Base-by-base conservation (phyloP, 768 basidiomycete genomes). In the Tricholoma sp. region DNA sequence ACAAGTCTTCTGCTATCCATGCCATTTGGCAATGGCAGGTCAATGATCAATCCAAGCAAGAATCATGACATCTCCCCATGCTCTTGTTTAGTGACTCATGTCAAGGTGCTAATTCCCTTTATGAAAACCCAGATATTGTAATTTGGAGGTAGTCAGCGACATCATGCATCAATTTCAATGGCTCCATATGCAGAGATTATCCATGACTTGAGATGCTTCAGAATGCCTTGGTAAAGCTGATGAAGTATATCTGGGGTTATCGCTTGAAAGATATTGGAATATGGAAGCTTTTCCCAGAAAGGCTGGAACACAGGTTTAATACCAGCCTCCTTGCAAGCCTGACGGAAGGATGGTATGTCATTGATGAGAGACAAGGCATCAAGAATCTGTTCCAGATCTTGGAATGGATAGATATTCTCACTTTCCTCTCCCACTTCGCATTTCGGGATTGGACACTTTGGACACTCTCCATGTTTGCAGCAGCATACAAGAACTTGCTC, bases 401-500 rank as follows among this genome's bases (percentile, higher is more conserved):
- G 53, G 11, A 36, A 47, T 9, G 34, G 13, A 18, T 13, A 20
- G 8, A 47, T 29, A n/a, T 29, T 36, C 8, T 64, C 59, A 1
- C 34, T 36, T 36, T 49, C 36, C 12, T 58, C 34, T 9, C 65
- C 68, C 9, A 68, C 37, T 15, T 65, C 62, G 9, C 63, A 49
- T 4, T 39, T 28, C 10, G 48, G 39, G 0, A 45, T 56, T 3
- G 52, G 34, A 45, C 72, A 74, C 6, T 52, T 50, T 2, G 70
- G 69, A 53, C 70, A 72, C 6, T 68, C 57, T 1, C 62, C 62
- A 4, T 50, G 60, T n/a, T 68, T 68, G 11, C 57, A 54, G 33
- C 62, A 56, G 0, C 70, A 68, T 0, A 73, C 69, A 0, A 79
- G 69, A 10, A 72, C 62, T 55, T 80, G 77, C 53, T 80, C 76